Evolutionary conservation across 148 eudicot species (phyloP), one percentile per base, ranked within the genome.

Genomic region (Rhododendron vialii): DNA sequence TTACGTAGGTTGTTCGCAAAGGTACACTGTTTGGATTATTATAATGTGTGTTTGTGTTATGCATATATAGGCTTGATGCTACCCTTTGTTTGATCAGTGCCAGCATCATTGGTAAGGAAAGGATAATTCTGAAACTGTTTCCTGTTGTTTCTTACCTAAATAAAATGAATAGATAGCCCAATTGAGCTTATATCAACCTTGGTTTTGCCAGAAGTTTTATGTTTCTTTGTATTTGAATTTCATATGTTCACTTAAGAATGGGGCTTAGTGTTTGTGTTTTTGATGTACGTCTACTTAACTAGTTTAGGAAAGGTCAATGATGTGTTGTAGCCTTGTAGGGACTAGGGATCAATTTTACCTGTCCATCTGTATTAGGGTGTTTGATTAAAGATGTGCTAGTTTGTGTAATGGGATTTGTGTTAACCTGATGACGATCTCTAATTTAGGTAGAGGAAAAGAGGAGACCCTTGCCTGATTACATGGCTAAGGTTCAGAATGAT

Each of bases 401-500:
- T 71, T 71, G 76, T 26, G 35, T 67, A 26, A 10, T 10, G 74
- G 15, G 14, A 28, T 67, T 67, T 4, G 9, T 26, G 33, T 13
- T 30, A 71, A 33, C 35, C 41, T 30, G 20, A 71, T 33, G 76
- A 30, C 20, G 3, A 71, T 65, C 33, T 71, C 9, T 71, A 15
- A 71, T 30, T 30, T 71, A 71, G 76, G 76, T 71, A 1, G 41
- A 71, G 76, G 76, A 71, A 71, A 71, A 71, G 76, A 71, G 76
- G 38, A 71, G 76, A 71, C 76, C 76, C 76, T 71, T 71, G 76
- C 76, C 76, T 13, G 76, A 15, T 71, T 71, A 71, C 76, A 71
- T 71, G 76, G 76, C 17, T 12, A 30, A 71, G 76, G 76, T 71
- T 33, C 76, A 71, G 33, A 71, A 71, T 22, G 76, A 71, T 71